Conservation (phyloP, 306 rosid species). For the Cyamopsis tetragonoloba region DNA sequence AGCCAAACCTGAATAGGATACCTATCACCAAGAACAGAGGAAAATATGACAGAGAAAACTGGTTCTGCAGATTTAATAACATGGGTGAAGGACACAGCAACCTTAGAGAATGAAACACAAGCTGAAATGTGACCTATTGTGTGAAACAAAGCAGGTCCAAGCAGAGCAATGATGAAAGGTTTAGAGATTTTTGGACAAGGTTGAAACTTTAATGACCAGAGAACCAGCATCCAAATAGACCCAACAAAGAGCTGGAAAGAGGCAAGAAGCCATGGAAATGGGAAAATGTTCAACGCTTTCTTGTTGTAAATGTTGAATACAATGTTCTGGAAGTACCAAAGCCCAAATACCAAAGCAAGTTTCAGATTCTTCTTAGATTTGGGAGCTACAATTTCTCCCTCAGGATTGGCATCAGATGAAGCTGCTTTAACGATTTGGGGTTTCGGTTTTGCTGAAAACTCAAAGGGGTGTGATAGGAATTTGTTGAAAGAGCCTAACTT, state of each 20-base stretch:
- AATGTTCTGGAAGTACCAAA: constrained; percentile 89
- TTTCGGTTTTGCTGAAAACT: constrained; percentile 37
- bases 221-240: constrained; percentile 74
- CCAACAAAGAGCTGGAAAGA: constrained; percentile 93
- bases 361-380: constrained; percentile 40
- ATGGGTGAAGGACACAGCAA: constrained; percentile 94
- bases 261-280: constrained; percentile 94
- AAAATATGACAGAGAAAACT: constrained; percentile 74
- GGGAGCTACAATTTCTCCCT: constrained; percentile 38
- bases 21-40: constrained; percentile 66
- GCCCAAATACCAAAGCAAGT: constrained; percentile 74
- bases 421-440: constrained; percentile 43
- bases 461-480: constrained; percentile 25
- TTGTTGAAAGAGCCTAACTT: constrained; percentile 30
- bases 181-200: constrained; percentile 80
- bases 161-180: constrained; percentile 69
- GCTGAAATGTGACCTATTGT: constrained; percentile 96
- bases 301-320: constrained; percentile 92
- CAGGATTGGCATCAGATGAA: constrained; percentile 42
- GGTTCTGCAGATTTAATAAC: constrained; percentile 96
- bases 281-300: constrained; percentile 69
- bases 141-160: constrained; percentile 96
- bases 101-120: constrained; percentile 90
- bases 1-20: constrained; percentile 91
- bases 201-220: constrained; percentile 81